These are phyloP conservation scores for Tolypocladium ophioglossoides DNA, from an alignment of 2,329 filamentous ascomycete genomes.

Conservation along the genomic window DNA sequence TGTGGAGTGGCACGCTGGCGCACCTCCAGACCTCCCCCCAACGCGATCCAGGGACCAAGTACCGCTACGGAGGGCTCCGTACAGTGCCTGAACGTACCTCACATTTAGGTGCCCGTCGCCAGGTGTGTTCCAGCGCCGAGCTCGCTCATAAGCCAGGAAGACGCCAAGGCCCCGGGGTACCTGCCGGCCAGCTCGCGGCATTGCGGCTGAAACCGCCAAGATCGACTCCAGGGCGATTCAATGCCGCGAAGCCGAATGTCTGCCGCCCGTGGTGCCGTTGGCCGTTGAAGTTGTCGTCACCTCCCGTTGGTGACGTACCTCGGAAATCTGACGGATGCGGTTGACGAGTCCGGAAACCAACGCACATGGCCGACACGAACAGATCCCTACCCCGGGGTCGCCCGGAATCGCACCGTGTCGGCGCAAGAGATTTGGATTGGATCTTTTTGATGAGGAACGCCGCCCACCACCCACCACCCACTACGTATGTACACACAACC, in stretches of 20 bases:
- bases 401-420: neutral
- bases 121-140: neutral
- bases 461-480: neutral
- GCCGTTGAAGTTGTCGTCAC: neutral
- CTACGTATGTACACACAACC: neutral
- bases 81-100: too few species aligned
- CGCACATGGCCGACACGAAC: neutral
- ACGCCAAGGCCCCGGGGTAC: neutral
- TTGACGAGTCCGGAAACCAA: neutral
- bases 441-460: neutral
- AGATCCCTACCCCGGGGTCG: neutral
- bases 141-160: neutral
- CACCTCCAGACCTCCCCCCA: neutral
- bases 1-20: neutral
- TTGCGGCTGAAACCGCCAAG: neutral
- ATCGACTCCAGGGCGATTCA: neutral
- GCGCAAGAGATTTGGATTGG: neutral
- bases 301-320: neutral
- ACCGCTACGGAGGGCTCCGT: too few species aligned
- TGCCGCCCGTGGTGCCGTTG: neutral
- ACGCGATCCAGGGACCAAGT: neutral
- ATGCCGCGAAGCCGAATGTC: neutral
- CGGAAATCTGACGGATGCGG: too few species aligned
- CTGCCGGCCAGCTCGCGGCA: neutral
- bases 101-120: neutral